phyloP scores from a whole-genome alignment of 495 filamentous ascomycete genomes.

The Aspergillus bertholletiae region DNA sequence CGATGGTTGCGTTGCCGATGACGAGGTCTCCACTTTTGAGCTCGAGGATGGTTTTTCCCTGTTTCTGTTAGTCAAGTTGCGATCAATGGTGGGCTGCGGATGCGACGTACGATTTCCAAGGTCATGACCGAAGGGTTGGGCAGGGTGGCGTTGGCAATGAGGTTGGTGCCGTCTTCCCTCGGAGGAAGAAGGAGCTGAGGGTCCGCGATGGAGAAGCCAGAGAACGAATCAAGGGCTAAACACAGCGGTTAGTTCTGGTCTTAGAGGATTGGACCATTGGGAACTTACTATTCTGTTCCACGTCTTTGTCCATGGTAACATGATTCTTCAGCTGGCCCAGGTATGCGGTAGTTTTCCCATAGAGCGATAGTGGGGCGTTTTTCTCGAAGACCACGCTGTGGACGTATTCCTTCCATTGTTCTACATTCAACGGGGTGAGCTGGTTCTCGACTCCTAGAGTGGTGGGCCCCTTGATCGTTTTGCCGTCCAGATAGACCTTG shows the following conservation, averaged over 20 bases:
- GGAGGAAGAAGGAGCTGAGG: conserved; percentile 19
- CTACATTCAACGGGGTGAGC: conserved; percentile 22
- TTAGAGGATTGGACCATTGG: neutral
- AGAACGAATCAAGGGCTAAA: conserved; percentile 28
- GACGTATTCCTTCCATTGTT: conserved; percentile 33
- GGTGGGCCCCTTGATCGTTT: conserved; percentile 31
- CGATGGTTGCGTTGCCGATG: conserved; percentile 54
- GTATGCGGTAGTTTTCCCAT: conserved; percentile 31
- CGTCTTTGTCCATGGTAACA: conserved; percentile 36
- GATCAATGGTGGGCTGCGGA: no score
- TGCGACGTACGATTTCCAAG: conserved; percentile 28
- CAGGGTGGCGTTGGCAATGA: conserved; percentile 33
- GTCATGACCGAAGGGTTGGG: conserved; percentile 38
- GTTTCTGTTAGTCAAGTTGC: neutral
- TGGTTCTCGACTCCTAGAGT: conserved; percentile 25
- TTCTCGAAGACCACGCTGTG: conserved; percentile 29
- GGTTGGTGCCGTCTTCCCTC: conserved; percentile 27
- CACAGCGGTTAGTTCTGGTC: neutral
- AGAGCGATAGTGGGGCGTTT: conserved; percentile 25
- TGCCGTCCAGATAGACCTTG: conserved; percentile 20
- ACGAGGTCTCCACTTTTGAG: conserved; percentile 29
- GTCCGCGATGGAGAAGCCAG: conserved; percentile 26
- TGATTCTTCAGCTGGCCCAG: conserved; percentile 31
- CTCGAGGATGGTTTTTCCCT: conserved; percentile 31
- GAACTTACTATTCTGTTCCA: conserved; percentile 30